Base-by-base conservation (phyloP, 495 filamentous ascomycete genomes). In the Penicillium lagena region DNA sequence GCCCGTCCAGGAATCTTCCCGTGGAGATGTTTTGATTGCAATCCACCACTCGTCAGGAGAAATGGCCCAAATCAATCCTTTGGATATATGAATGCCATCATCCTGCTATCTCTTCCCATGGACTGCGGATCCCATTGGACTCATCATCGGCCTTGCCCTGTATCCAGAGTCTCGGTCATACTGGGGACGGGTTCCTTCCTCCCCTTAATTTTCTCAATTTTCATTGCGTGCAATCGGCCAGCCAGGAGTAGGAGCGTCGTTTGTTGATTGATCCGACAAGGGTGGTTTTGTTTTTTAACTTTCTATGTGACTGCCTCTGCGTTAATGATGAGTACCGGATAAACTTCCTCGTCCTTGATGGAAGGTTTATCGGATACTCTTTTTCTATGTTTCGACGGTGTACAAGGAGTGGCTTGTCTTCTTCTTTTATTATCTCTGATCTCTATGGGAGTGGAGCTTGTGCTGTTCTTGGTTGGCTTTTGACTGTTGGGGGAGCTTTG, bases 201-300 rank as follows among this genome's bases (percentile, higher is more conserved):
- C 22, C 22, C 22, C 22, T 22, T 22, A 22, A 22, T 22, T 22
- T 51, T 43, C 43, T 42, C 39, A 46, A 43, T 58, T 45, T 42
- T 22, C 36, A 46, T 43, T 59, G 59, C 36, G 49, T 53, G 60
- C 62, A 55, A 51, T 49, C 54, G 58, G 50, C 50, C 49, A 39
- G 50, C 52, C 54, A 55, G 51, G 51, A 55, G 43, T 56, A 55
- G 49, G 49, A 60, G 51, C 48, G 56, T 58, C 45, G 31, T 52
- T 46, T 45, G 36, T 56, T 59, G 53, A 51, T 51, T 42, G 50
- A 51, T 47, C 52, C 42, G 58, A 60, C n/a, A 62, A 58, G 48
- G 59, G 63, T 52, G 63, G 63, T 52, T 59, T 49, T 62, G 55
- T 32, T 47, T 50, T 64, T 56, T 51, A 48, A 49, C 54, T 44